These are phyloP conservation scores for Houttuynia cordata DNA, from an alignment of 164 flowering plant species.

Conservation along the genomic window DNA sequence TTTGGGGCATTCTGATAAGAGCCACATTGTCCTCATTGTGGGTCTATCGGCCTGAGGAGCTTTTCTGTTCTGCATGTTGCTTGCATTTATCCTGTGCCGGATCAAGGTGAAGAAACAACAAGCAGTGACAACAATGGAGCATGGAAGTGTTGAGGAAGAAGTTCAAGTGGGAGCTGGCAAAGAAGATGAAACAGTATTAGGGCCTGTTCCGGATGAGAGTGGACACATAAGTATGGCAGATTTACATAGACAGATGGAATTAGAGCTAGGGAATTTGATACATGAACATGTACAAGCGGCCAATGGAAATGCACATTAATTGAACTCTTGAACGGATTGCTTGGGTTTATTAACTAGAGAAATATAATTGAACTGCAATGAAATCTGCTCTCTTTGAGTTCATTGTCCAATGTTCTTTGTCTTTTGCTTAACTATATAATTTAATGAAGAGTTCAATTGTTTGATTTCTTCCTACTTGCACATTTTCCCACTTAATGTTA, in stretches of 20 bases:
- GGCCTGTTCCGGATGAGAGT: neutral
- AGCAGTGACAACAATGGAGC: neutral
- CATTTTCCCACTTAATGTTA: no score
- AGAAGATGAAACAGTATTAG: neutral
- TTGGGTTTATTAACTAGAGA: no score
- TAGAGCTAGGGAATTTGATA: neutral
- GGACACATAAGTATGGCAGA: neutral
- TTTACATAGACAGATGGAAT: conserved; percentile 1
- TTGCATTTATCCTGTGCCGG: neutral
- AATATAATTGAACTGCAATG: no score
- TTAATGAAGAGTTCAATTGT: no score
- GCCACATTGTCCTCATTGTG: neutral
- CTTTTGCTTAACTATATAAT: no score
- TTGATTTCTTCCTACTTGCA: no score
- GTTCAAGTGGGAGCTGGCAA: neutral
- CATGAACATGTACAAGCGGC: neutral
- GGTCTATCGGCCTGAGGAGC: neutral
- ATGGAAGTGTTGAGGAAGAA: neutral
- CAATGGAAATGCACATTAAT: no score
- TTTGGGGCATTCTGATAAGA: neutral
- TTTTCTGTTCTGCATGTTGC: neutral
- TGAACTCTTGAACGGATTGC: no score
- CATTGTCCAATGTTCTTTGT: no score
- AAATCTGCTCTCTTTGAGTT: no score
- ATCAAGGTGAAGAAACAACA: neutral